Conservation (phyloP, 352 stramenopile species). For the Globisporangium okanoganense region DNA sequence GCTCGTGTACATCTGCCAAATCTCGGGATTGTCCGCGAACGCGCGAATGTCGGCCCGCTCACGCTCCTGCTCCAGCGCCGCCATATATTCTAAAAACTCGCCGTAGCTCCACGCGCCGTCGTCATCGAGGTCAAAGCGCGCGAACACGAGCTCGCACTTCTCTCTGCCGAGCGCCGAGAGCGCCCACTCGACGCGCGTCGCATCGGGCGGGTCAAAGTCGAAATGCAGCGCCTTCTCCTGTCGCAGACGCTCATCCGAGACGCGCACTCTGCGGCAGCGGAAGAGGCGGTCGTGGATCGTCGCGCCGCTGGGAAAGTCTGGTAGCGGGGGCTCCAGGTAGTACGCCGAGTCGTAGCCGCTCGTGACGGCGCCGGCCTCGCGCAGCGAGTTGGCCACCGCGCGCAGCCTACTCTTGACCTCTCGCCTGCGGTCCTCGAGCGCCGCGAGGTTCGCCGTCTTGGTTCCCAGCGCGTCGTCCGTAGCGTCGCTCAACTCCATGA, state of each 20-base stretch:
- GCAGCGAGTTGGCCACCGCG: constrained; percentile 32
- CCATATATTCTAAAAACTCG: constrained; percentile 65
- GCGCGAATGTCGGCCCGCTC: constrained; percentile 25
- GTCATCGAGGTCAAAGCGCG: constrained; percentile 47
- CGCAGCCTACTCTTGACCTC: constrained; percentile 40
- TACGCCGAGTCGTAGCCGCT: constrained; percentile 55
- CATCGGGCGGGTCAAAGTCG: constrained; percentile 44
- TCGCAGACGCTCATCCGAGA: constrained; percentile 17
- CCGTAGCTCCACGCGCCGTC: constrained; percentile 49
- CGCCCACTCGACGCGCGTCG: constrained; percentile 27
- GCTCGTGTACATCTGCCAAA: constrained; percentile 68
- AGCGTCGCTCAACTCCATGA: constrained; percentile 11
- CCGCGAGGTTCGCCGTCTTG: constrained; percentile 21
- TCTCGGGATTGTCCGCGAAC: constrained; percentile 32
- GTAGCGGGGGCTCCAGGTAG: constrained; percentile 31
- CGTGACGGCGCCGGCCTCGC: constrained; percentile 41
- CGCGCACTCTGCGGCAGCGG: constrained; percentile 9
- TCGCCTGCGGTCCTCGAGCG: constrained; percentile 30
- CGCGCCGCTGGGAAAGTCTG: constrained; percentile 12
- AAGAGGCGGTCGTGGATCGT: constrained; percentile 34
- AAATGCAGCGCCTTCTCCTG: constrained; percentile 27
- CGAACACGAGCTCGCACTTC: constrained; percentile 50
- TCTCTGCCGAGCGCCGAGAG: constrained; percentile 35
- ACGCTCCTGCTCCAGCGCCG: constrained; percentile 23
- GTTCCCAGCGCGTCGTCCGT: constrained; percentile 7